Base-by-base conservation (phyloP, 2,329 filamentous ascomycete genomes). In the Alternaria gaisen region DNA sequence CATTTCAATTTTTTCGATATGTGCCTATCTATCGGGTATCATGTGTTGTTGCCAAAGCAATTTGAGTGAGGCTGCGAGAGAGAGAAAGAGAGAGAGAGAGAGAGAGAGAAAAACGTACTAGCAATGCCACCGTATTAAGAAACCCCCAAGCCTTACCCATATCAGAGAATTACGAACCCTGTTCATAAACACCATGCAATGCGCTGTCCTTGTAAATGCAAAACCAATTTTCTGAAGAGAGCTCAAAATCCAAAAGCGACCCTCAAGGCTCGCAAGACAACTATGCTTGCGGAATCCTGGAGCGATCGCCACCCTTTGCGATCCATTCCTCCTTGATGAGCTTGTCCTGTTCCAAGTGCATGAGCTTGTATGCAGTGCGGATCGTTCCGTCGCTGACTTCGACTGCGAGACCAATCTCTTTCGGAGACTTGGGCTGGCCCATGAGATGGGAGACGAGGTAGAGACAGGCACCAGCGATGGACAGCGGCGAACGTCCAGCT, bases 371-470 rank as follows among this genome's bases (percentile, higher is more conserved):
- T 0, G 94, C 94, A 26, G 92, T 96, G 73, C 96, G 94, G 72
- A 99, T 97, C 0, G 95, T 99, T 56, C 95, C 94, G 75, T 99
- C 96, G 77, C 93, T 97, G 28, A 99, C 95, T 67, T 93, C 92
- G 1, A 92, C 93, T 18, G 95, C 90, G 24, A 81, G 80, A 5
- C 93, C 91, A 70, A 99, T 97, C 63, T 96, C 91, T 78, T 94
- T 94, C n/a, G 93, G 91, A 7, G 87, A 84, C 72, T 91, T 91
- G 20, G 88, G 84, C 68, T 95, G 87, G 57, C 90, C 91, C 82
- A 97, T 90, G 38, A 98, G 85, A 73, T 94, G 89, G 30, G 92
- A 93, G 4, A 94, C 91, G 88, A 98, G 95, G 84, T 95, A 99
- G 79, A 99, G 97, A 78, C 93, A 97, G 32, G 95, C 94, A 18